phyloP scores from a whole-genome alignment of 2,329 filamentous ascomycete genomes.

The Stachybotrys chartarum region DNA sequence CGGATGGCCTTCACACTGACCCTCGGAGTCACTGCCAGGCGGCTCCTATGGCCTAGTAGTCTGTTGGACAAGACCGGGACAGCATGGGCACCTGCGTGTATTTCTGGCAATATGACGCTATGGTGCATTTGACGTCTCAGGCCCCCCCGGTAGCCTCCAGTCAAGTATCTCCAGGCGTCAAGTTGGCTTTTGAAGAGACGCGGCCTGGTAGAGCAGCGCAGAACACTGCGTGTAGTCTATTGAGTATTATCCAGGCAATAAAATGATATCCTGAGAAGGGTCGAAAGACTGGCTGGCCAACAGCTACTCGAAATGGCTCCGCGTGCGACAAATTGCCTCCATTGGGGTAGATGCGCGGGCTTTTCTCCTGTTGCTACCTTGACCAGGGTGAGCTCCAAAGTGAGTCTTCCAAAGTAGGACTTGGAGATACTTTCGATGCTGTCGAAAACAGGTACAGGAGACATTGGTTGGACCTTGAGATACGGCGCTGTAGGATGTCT shows the following conservation, averaged over 20 bases:
- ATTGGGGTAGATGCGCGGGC: background rate
- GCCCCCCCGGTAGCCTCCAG: too few relatives aligned
- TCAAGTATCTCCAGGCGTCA: background rate
- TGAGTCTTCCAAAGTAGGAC: background rate
- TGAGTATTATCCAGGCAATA: too few relatives aligned
- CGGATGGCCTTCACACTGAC: too few relatives aligned
- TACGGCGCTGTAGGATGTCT: too few relatives aligned
- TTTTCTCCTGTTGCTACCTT: background rate
- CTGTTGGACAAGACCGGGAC: background rate
- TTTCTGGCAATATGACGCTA: constrained; percentile 1
- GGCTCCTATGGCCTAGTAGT: too few relatives aligned
- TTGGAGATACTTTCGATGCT: background rate
- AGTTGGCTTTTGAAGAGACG: background rate
- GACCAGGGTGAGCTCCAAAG: background rate
- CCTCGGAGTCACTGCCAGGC: too few relatives aligned
- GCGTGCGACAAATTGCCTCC: background rate
- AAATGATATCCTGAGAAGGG: too few relatives aligned
- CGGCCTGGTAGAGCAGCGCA: too few relatives aligned
- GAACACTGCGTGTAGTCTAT: too few relatives aligned
- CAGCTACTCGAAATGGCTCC: background rate
- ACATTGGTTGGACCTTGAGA: too few relatives aligned
- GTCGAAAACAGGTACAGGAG: too few relatives aligned
- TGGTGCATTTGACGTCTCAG: background rate
- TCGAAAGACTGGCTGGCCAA: background rate
- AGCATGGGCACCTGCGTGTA: background rate